phyloP scores from a whole-genome alignment of 345 rosid species.

The Abelmoschus esculentus region DNA sequence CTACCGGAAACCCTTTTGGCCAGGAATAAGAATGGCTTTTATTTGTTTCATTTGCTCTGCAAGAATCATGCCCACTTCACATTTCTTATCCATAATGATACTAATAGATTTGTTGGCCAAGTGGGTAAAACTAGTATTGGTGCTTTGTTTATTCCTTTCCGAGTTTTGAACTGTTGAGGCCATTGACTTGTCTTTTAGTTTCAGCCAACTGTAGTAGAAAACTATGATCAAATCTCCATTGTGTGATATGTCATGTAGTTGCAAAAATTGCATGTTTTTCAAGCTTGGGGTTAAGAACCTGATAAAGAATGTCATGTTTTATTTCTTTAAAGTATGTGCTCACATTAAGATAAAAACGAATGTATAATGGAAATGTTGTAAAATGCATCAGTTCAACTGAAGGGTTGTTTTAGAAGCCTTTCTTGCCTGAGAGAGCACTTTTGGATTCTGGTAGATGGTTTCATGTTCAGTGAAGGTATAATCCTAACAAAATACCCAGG shows the following conservation, averaged over 20 bases:
- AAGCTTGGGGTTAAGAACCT: not conserved
- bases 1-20: not conserved
- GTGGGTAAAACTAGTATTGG: not conserved
- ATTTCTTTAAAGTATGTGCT: not conserved
- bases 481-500: not conserved
- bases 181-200: not conserved
- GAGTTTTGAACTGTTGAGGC: not conserved
- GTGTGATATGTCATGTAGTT: not conserved
- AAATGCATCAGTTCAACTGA: not conserved
- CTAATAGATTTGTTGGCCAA: not conserved
- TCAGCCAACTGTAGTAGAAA: not conserved
- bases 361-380: not conserved
- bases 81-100: not conserved
- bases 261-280: not conserved
- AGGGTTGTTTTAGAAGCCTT: not conserved
- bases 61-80: not conserved
- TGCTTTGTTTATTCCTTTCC: not conserved
- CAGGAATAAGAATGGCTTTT: not conserved
- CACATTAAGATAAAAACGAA: not conserved
- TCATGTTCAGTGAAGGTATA: not conserved
- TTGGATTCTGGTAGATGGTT: not conserved
- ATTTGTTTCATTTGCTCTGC: not conserved
- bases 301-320: not conserved
- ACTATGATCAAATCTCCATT: not conserved
- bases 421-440: not conserved